These are phyloP conservation scores for Stagonosporopsis vannaccii DNA, from an alignment of 2,329 filamentous ascomycete species.

Conservation along the genomic window DNA sequence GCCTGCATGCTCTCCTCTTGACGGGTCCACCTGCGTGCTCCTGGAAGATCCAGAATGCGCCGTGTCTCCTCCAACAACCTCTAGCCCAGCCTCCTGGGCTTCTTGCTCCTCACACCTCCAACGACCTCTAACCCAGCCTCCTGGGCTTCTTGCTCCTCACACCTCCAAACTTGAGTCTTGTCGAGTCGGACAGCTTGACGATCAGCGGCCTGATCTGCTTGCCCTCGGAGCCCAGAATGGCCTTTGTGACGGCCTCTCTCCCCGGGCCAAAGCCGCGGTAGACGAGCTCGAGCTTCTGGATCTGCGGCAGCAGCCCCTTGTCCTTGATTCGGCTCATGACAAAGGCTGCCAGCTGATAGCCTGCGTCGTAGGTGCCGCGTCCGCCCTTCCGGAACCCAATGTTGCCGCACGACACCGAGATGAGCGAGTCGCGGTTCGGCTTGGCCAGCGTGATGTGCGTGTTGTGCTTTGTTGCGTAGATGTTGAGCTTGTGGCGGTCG, in stretches of 20 bases:
- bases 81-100: too few relatives aligned
- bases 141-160: constrained; percentile 84
- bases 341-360: constrained; percentile 86
- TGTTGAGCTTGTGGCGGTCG: constrained; percentile 83
- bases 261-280: constrained; percentile 86
- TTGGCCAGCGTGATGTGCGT: constrained; percentile 90
- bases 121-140: constrained; percentile 70
- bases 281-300: constrained; percentile 78
- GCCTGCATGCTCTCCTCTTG: too few relatives aligned
- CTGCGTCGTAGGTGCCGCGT: constrained; percentile 86
- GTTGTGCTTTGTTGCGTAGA: constrained; percentile 91
- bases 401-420: constrained; percentile 83
- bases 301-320: constrained; percentile 76
- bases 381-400: constrained; percentile 88
- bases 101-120: too few relatives aligned
- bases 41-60: too few relatives aligned
- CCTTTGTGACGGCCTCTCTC: constrained; percentile 88
- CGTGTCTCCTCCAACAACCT: too few relatives aligned
- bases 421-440: constrained; percentile 78
- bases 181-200: constrained; percentile 81
- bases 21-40: too few relatives aligned
- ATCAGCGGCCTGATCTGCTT: constrained; percentile 77
- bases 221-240: constrained; percentile 85
- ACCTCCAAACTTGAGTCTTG: constrained; percentile 94
- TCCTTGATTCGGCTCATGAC: constrained; percentile 86